Conservation (phyloP, 441 rosid genomes). For the Populus hybrid region DNA sequence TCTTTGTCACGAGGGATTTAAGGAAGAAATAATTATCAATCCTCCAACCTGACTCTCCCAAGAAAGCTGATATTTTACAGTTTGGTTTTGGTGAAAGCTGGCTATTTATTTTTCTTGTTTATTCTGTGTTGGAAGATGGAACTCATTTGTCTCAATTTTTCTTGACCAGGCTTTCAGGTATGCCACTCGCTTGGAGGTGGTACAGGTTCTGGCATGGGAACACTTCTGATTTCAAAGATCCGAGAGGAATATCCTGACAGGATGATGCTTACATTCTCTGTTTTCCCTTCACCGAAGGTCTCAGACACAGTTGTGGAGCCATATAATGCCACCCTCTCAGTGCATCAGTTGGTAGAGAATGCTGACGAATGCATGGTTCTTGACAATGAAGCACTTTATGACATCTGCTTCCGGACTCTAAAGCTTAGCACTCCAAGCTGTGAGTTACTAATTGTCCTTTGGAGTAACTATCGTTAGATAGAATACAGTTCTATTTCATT, state of each 20-base stretch:
- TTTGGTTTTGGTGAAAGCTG: neutral
- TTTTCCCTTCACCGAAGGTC: conserved; percentile 93
- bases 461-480: neutral
- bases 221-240: conserved; percentile 79
- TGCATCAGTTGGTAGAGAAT: conserved; percentile 88
- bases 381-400: conserved; percentile 90
- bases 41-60: neutral
- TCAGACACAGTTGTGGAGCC: conserved; percentile 99
- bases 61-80: neutral
- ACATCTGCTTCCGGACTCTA: conserved; percentile 84
- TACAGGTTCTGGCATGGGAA: conserved; percentile 96
- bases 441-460: conserved; percentile 29
- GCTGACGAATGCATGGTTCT: conserved; percentile 97
- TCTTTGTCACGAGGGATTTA: neutral
- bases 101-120: neutral
- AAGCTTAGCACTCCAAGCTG: conserved; percentile 78
- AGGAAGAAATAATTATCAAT: neutral
- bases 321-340: conserved; percentile 90
- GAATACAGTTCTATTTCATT: neutral
- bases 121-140: conserved; percentile 3
- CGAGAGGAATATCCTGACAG: conserved; percentile 80
- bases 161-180: conserved; percentile 78
- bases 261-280: conserved; percentile 96
- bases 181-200: conserved; percentile 97
- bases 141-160: conserved; percentile 5